A percentile compares a stretch with the other conserved stretches of the same genome.
These are phyloP conservation scores for Lepiota brunneoincarnata DNA, from an alignment of 768 basidiomycete genomes.

Conservation along the genomic window DNA sequence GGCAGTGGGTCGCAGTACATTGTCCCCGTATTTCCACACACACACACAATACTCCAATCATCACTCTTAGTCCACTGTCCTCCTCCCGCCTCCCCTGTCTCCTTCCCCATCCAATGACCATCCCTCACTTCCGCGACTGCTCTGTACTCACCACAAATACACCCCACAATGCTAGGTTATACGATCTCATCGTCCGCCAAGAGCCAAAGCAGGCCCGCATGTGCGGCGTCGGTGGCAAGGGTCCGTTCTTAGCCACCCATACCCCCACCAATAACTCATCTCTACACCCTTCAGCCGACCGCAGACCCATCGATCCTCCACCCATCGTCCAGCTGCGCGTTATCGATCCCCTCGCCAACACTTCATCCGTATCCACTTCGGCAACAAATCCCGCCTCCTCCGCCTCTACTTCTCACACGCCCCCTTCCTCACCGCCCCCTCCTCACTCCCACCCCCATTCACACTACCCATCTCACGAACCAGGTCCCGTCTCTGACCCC, in stretches of 20 bases:
- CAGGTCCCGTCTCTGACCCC: conserved; percentile 27
- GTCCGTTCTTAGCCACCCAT: conserved; percentile 27
- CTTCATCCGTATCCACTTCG: not conserved
- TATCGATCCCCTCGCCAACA: conserved; percentile 52
- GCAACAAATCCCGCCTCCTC: not conserved
- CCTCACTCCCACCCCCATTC: not conserved
- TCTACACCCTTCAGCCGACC: conserved; percentile 59
- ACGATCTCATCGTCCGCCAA: conserved; percentile 83
- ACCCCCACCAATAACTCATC: not conserved
- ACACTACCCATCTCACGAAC: conserved; percentile 11
- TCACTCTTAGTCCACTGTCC: no score
- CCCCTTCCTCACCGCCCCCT: not conserved
- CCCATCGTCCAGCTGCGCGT: conserved; percentile 95
- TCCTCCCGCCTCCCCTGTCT: conserved; percentile 1
- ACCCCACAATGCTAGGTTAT: conserved; percentile 58
- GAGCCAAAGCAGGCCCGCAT: conserved; percentile 91
- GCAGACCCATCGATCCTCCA: conserved; percentile 95
- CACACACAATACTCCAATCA: conserved; percentile 5
- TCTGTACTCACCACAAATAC: conserved; percentile 17
- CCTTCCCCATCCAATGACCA: conserved; percentile 13
- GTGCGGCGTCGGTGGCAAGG: conserved; percentile 86
- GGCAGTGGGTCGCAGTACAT: conserved; percentile 1
- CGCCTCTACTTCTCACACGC: not conserved
- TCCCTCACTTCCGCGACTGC: conserved; percentile 23
- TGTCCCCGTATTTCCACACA: not conserved